A percentile compares a stretch with the other conserved stretches of the same genome.
phyloP scores from a whole-genome alignment of 805 yeast genomes.

The Pichia nanzhaoensis region DNA sequence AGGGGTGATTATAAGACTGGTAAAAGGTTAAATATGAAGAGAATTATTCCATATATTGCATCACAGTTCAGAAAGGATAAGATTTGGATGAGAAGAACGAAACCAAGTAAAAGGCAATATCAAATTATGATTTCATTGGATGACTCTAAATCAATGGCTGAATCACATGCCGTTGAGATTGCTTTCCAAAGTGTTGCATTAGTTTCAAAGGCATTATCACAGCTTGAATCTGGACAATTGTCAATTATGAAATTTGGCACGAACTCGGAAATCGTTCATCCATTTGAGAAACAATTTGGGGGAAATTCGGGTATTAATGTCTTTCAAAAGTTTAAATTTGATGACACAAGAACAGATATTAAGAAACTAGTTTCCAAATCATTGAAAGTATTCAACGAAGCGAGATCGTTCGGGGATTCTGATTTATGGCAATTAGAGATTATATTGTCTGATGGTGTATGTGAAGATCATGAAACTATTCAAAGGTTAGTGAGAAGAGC shows the following conservation, averaged over 20 bases:
- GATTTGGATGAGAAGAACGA: slow-evolving; percentile 95
- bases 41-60: slow-evolving; percentile 96
- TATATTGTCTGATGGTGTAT: slow-evolving; percentile 91
- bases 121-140: slow-evolving; percentile 97
- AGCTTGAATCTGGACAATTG: slow-evolving; percentile 88
- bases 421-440: slow-evolving; percentile 94
- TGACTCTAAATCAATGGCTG: slow-evolving; percentile 96
- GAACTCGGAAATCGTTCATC: slow-evolving; percentile 74
- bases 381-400: slow-evolving; percentile 60
- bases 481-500: slow-evolving; percentile 85
- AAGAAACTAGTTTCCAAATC: slow-evolving; percentile 66
- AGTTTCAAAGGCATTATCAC: slow-evolving; percentile 89
- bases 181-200: slow-evolving; percentile 94
- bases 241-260: slow-evolving; percentile 90
- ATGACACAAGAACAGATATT: slow-evolving; percentile 82
- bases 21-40: slow-evolving; percentile 92
- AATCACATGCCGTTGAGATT: slow-evolving; percentile 78
- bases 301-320: slow-evolving; percentile 77
- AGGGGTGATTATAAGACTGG: slow-evolving; percentile 97
- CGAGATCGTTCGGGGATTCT: slow-evolving; percentile 35
- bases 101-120: slow-evolving; percentile 94
- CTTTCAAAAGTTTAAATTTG: slow-evolving; percentile 85
- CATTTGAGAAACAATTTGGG: slow-evolving; percentile 79
- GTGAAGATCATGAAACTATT: slow-evolving; percentile 86
- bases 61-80: slow-evolving; percentile 95